These are phyloP conservation scores for Powellomyces hirtus DNA, from an alignment of 192 early-diverging fungal species.

Conservation along the genomic window DNA sequence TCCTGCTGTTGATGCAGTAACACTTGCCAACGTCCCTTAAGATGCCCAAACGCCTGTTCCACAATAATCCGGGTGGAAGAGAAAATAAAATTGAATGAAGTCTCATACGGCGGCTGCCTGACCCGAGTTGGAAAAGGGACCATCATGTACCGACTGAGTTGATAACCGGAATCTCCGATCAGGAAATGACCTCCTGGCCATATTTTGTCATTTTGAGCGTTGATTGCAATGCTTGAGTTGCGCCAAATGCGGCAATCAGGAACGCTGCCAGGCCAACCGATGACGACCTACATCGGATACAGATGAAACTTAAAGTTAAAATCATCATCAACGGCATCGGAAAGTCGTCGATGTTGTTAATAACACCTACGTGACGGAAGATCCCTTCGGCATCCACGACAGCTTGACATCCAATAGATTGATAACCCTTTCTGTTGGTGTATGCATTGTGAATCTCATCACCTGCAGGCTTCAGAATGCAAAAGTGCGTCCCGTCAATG, in stretches of 20 bases:
- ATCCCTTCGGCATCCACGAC: not conserved
- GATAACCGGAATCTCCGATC: not conserved
- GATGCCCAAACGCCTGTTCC: not conserved
- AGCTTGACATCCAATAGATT: not conserved
- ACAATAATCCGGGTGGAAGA: not conserved
- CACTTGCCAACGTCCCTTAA: not conserved
- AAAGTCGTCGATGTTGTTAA: not conserved
- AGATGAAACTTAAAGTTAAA: not conserved
- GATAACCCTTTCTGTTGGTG: not conserved
- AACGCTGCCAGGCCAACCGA: not conserved
- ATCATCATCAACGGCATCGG: not conserved
- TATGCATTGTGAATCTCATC: conserved; percentile 6
- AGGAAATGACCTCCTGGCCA: not conserved
- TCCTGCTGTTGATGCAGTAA: no score
- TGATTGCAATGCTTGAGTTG: not conserved
- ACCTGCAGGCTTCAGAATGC: not conserved
- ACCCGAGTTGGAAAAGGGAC: not conserved
- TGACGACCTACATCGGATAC: not conserved
- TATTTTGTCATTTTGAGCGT: not conserved
- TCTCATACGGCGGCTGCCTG: not conserved
- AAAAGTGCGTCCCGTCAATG: conserved; percentile 1
- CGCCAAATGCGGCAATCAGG: not conserved
- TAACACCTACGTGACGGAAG: not conserved
- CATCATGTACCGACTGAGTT: not conserved
- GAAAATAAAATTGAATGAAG: not conserved